These are phyloP conservation scores for Aquilaria sinensis DNA, from an alignment of 345 rosid genomes.

Conservation along the genomic window DNA sequence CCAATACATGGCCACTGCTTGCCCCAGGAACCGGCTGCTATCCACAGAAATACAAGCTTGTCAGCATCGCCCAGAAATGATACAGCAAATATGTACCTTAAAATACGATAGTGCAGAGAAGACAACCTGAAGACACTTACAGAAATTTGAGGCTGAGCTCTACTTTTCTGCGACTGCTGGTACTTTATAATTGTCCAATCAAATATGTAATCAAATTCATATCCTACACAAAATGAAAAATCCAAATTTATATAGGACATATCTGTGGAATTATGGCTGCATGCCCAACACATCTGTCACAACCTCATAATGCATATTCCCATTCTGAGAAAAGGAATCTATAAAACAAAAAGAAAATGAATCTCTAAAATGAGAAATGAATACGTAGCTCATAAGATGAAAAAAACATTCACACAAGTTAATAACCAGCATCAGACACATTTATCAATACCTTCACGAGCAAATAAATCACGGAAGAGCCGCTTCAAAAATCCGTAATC, in stretches of 20 bases:
- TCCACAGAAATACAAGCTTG: conserved; percentile 3
- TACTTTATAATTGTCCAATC: conserved; percentile 97
- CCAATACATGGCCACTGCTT: conserved; percentile 50
- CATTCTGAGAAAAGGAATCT: not conserved
- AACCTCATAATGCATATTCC: not conserved
- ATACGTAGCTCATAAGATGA: not conserved
- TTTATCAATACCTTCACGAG: conserved; percentile 66
- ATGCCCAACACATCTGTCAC: not conserved
- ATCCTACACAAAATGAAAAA: conserved; percentile 34
- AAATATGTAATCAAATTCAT: conserved; percentile 74
- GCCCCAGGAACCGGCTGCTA: conserved; percentile 65
- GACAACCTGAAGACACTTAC: conserved; percentile 28
- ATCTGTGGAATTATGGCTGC: too few species aligned
- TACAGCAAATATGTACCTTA: not conserved
- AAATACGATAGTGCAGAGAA: not conserved
- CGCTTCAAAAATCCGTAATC: conserved; percentile 93
- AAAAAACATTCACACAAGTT: too few species aligned
- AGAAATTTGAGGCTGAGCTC: conserved; percentile 55
- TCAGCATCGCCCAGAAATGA: conserved; percentile 9
- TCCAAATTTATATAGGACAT: too few species aligned
- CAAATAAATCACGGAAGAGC: conserved; percentile 67
- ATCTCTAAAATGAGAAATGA: not conserved
- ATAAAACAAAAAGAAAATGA: not conserved
- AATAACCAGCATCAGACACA: not conserved
- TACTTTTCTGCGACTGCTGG: conserved; percentile 68